Evolutionary conservation across 2,329 filamentous ascomycete genomes (phyloP).

Genomic region (Chalaropsis ovoidea): DNA sequence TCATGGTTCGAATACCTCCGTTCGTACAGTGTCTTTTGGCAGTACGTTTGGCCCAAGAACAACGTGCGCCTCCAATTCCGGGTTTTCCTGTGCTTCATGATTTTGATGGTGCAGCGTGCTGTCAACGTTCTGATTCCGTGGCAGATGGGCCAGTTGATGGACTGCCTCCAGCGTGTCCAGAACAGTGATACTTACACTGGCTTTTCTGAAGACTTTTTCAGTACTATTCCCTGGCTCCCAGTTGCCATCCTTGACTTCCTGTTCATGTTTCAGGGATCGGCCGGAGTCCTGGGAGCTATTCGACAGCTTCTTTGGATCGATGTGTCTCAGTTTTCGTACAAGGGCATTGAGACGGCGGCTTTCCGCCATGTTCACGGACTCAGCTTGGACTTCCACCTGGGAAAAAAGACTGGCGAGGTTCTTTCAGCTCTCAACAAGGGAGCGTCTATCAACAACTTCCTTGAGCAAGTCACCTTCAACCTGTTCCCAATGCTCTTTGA

Average conservation of each 20-base stretch:
- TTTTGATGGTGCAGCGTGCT: constrained; percentile 69
- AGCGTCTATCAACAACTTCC: constrained; percentile 87
- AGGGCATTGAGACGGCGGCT: constrained; percentile 82
- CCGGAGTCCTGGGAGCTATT: constrained; percentile 73
- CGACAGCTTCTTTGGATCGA: constrained; percentile 89
- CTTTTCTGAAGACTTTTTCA: constrained; percentile 27
- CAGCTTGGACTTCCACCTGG: constrained; percentile 90
- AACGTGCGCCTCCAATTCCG: constrained; percentile 61
- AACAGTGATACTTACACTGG: constrained; percentile 37
- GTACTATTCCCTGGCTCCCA: constrained; percentile 52
- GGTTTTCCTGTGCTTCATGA: constrained; percentile 69
- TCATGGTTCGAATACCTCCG: constrained; percentile 95
- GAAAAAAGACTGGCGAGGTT: constrained; percentile 93
- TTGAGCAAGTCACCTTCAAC: constrained; percentile 93
- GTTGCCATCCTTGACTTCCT: constrained; percentile 39
- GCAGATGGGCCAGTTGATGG: constrained; percentile 71
- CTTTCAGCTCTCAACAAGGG: constrained; percentile 93
- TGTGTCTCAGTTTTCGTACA: constrained; percentile 92
- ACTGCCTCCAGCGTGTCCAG: constrained; percentile 50
- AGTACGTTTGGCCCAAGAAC: constrained; percentile 90
- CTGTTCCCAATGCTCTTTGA: constrained; percentile 92
- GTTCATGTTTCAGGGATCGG: constrained; percentile 64
- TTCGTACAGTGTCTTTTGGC: constrained; percentile 88
- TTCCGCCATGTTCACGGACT: constrained; percentile 96
- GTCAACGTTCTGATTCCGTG: constrained; percentile 80